Evolutionary conservation across 139 green algal species (phyloP).

Genomic region (Tetradesmus obliquus): DNA sequence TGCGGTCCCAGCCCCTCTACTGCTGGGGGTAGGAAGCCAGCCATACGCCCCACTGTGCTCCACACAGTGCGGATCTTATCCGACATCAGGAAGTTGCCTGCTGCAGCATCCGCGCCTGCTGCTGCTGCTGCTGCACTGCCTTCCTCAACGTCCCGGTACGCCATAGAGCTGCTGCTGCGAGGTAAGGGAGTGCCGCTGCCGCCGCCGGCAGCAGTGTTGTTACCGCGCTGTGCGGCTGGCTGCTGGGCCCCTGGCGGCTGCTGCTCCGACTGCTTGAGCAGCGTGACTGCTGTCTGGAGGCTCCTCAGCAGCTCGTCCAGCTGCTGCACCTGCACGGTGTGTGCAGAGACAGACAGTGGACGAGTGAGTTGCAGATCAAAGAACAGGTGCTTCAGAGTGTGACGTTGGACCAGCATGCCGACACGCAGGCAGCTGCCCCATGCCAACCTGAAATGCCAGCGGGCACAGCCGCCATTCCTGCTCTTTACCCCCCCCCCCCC

Average conservation of each 20-base stretch:
- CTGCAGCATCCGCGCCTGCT: background rate
- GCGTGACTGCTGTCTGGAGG: background rate
- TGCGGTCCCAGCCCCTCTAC: background rate
- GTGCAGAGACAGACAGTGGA: background rate
- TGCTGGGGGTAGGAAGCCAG: background rate
- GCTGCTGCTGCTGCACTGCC: background rate
- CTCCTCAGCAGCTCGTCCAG: conserved; percentile 10
- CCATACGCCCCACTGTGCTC: conserved; percentile 18
- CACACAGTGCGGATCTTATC: conserved; percentile 14
- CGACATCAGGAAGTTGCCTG: background rate
- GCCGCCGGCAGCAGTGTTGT: background rate
- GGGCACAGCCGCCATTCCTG: no score
- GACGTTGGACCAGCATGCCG: no score
- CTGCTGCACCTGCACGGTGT: conserved; percentile 28
- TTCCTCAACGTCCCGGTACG: background rate
- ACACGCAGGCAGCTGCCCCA: background rate
- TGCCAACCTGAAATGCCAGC: background rate
- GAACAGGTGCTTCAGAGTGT: no score
- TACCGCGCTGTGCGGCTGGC: background rate
- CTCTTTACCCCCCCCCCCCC: no score
- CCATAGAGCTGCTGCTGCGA: background rate
- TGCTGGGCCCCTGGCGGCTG: background rate
- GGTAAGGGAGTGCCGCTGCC: background rate
- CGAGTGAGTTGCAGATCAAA: no score
- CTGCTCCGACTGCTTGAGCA: conserved; percentile 24